Evolutionary conservation across 2,329 filamentous ascomycete genomes (phyloP).

Genomic region (Aspergillus brasiliensis): DNA sequence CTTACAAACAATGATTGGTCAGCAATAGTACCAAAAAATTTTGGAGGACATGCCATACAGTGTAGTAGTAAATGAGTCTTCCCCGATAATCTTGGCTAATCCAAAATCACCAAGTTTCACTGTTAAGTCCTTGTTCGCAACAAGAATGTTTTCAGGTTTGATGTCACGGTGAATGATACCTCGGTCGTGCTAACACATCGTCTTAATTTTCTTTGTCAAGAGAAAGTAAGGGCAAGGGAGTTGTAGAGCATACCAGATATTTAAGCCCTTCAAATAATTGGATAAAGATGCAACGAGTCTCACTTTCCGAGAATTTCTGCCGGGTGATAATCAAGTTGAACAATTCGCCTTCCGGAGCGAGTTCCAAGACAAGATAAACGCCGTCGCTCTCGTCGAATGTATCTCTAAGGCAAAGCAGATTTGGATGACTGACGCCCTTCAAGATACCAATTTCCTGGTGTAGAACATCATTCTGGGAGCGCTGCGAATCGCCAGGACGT

Average conservation of each 20-base stretch:
- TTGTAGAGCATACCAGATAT: constrained; percentile 73
- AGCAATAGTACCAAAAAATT: neutral
- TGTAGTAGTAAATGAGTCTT: constrained; percentile 96
- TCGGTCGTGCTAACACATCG: constrained; percentile 75
- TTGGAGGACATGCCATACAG: constrained; percentile 54
- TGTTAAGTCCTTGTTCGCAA: constrained; percentile 79
- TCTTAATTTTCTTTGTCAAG: constrained; percentile 5
- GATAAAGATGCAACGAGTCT: constrained; percentile 82
- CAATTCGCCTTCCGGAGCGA: constrained; percentile 88
- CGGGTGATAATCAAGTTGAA: constrained; percentile 95
- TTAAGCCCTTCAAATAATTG: constrained; percentile 94
- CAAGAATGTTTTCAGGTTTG: constrained; percentile 93
- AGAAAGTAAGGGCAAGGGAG: neutral
- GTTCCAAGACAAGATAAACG: constrained; percentile 87
- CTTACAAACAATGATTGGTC: constrained; percentile 33
- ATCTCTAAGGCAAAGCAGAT: constrained; percentile 89
- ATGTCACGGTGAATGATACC: constrained; percentile 98
- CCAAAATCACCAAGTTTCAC: constrained; percentile 97
- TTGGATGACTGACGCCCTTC: constrained; percentile 95
- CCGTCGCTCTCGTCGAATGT: constrained; percentile 90
- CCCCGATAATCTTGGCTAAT: constrained; percentile 95
- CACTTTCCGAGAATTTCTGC: constrained; percentile 79
- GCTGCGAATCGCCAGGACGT: constrained; percentile 77
- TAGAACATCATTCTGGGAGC: constrained; percentile 78
- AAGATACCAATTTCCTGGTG: constrained; percentile 96